phyloP scores from a whole-genome alignment of 495 filamentous ascomycete species.

The Echria macrotheca region DNA sequence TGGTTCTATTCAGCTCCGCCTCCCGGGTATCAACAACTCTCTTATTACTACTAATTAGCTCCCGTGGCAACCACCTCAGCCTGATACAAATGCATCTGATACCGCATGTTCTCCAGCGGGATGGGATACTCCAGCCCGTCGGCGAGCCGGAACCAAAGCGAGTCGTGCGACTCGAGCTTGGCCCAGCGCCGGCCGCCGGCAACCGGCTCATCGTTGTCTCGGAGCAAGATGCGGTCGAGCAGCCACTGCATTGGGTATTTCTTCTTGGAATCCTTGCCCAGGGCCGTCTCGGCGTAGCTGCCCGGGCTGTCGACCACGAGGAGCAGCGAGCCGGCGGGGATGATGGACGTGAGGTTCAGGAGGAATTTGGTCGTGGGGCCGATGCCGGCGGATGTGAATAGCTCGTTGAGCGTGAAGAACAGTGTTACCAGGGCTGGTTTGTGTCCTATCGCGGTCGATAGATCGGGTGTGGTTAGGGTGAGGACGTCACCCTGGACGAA shows the following conservation, averaged over 20 bases:
- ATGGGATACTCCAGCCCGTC: constrained; percentile 71
- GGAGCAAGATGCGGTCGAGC: constrained; percentile 72
- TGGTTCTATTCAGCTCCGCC: too few relatives aligned
- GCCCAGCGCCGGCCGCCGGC: constrained; percentile 57
- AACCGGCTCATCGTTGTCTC: constrained; percentile 17
- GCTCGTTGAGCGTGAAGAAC: constrained; percentile 95
- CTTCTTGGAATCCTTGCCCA: constrained; percentile 56
- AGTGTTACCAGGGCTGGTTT: constrained; percentile 60
- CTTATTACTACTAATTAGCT: too few relatives aligned
- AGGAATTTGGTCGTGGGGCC: constrained; percentile 70
- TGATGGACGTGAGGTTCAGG: constrained; percentile 51
- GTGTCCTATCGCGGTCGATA: constrained; percentile 35
- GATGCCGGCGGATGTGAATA: constrained; percentile 70
- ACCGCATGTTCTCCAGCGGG: constrained; percentile 86
- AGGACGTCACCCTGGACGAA: constrained; percentile 66
- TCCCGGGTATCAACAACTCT: too few relatives aligned
- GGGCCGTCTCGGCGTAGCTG: constrained; percentile 73
- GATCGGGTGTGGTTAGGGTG: constrained; percentile 31
- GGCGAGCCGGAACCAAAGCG: constrained; percentile 75
- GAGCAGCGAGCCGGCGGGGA: constrained; percentile 58
- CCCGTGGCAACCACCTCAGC: too few relatives aligned
- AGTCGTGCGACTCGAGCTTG: constrained; percentile 65
- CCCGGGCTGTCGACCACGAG: constrained; percentile 91
- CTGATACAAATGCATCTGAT: constrained; percentile 78
- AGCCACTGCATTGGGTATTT: constrained; percentile 97